These are phyloP conservation scores for Atkinsonella hypoxylon DNA, from an alignment of 2,329 filamentous ascomycete genomes.

Conservation along the genomic window DNA sequence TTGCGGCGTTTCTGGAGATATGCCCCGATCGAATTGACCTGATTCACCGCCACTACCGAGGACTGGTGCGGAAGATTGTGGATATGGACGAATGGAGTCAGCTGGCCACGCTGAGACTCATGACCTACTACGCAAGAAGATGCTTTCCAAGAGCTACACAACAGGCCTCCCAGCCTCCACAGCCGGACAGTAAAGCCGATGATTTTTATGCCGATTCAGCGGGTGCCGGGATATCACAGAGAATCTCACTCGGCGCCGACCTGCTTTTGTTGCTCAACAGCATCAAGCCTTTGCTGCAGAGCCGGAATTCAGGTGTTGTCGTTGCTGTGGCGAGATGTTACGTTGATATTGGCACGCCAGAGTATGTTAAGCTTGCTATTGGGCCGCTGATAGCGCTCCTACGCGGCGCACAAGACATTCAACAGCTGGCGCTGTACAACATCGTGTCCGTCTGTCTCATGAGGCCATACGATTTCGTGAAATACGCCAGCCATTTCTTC, in stretches of 20 bases:
- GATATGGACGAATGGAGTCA: conserved; percentile 99
- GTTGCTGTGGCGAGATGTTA: conserved; percentile 79
- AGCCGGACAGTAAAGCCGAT: conserved; percentile 34
- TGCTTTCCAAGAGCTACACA: conserved; percentile 69
- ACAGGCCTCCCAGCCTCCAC: conserved; percentile 32
- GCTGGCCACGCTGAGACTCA: conserved; percentile 65
- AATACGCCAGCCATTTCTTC: conserved; percentile 81
- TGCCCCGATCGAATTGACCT: conserved; percentile 81
- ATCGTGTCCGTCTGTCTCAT: conserved; percentile 83
- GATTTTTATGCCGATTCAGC: conserved; percentile 70
- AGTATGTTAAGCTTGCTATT: conserved; percentile 63
- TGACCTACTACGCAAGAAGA: conserved; percentile 73
- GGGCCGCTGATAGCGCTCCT: conserved; percentile 80
- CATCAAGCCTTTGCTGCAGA: conserved; percentile 77
- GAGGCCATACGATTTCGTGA: conserved; percentile 69
- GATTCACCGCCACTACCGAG: conserved; percentile 80
- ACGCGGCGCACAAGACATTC: conserved; percentile 73
- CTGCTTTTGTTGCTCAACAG: conserved; percentile 68
- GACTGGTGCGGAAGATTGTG: conserved; percentile 76
- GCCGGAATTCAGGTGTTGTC: conserved; percentile 85
- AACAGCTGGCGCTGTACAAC: conserved; percentile 84
- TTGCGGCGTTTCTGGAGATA: conserved; percentile 77
- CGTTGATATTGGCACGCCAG: conserved; percentile 66
- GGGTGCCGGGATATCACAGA: conserved; percentile 32
- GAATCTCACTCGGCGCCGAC: conserved; percentile 61